Evolutionary conservation across 176 grass and related monocot genomes (phyloP).

Genomic region (Echinochloa phyllopogon): DNA sequence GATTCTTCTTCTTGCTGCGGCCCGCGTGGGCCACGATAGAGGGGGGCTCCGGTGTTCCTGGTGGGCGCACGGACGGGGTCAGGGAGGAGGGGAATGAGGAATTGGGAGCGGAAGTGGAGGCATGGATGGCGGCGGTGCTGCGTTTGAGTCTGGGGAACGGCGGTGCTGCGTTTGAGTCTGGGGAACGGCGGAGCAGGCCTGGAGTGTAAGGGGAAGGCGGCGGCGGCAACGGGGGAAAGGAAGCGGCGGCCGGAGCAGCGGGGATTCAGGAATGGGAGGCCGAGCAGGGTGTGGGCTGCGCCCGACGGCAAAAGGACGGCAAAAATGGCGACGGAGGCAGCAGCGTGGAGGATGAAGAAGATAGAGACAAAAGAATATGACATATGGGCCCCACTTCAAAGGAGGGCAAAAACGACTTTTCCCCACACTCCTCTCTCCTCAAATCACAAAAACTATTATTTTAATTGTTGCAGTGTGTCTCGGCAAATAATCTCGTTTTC

Average conservation of each 20-base stretch:
- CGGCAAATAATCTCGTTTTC: too few relatives aligned
- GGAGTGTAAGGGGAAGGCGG: not conserved
- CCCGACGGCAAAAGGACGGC: slow-evolving; percentile 22
- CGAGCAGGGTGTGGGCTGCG: slow-evolving; percentile 1
- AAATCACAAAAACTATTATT: too few relatives aligned
- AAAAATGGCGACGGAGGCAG: too few relatives aligned
- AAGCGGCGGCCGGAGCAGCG: slow-evolving; percentile 32
- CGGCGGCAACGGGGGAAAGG: slow-evolving; percentile 8
- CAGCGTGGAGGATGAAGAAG: too few relatives aligned
- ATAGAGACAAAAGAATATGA: too few relatives aligned
- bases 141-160: not conserved
- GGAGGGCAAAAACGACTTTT: too few relatives aligned
- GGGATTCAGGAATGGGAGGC: slow-evolving; percentile 3
- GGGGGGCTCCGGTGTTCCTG: slow-evolving; percentile 32
- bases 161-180: not conserved
- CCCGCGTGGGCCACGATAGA: slow-evolving; percentile 60
- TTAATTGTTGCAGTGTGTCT: too few relatives aligned
- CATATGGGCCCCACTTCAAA: too few relatives aligned
- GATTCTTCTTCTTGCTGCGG: slow-evolving; percentile 82
- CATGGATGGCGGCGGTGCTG: slow-evolving; percentile 32
- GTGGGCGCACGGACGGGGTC: slow-evolving; percentile 27
- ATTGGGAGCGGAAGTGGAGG: slow-evolving; percentile 9
- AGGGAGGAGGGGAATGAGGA: slow-evolving; percentile 45
- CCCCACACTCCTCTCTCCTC: too few relatives aligned
- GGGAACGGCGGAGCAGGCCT: not conserved